Evolutionary conservation across 2,329 filamentous ascomycete genomes (phyloP).

Genomic region (Monilinia laxa): DNA sequence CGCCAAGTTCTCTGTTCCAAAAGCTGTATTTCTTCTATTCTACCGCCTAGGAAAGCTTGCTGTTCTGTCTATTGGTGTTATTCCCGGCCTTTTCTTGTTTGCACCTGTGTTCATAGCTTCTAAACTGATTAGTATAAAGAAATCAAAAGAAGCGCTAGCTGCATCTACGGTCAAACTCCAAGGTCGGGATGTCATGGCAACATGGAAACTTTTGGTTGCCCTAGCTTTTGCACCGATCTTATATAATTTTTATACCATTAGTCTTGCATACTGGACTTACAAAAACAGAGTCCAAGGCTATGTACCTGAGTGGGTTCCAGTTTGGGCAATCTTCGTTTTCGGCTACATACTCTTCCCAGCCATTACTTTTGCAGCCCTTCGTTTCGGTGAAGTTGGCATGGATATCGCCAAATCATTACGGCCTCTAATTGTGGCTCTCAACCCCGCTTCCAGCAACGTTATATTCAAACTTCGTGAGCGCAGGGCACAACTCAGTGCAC

Average conservation of each 20-base stretch:
- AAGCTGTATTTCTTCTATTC: conserved; percentile 63
- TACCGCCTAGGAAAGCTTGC: conserved; percentile 77
- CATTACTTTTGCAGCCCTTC: conserved; percentile 88
- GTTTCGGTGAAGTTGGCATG: conserved; percentile 98
- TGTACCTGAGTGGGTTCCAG: conserved; percentile 74
- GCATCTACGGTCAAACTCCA: conserved; percentile 86
- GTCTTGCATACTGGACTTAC: conserved; percentile 75
- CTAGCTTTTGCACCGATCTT: conserved; percentile 78
- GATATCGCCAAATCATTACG: conserved; percentile 94
- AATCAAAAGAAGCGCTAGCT: conserved; percentile 78
- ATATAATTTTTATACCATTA: conserved; percentile 76
- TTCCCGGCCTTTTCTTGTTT: conserved; percentile 85
- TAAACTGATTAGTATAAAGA: conserved; percentile 69
- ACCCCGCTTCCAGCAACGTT: conserved; percentile 80
- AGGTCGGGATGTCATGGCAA: conserved; percentile 85
- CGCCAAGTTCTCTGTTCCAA: conserved; percentile 58
- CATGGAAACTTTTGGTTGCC: conserved; percentile 83
- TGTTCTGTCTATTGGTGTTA: conserved; percentile 72
- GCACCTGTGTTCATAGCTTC: conserved; percentile 82
- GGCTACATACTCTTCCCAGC: conserved; percentile 80
- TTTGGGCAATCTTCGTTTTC: conserved; percentile 72
- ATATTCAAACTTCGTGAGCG: conserved; percentile 73
- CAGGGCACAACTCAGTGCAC: conserved; percentile 70
- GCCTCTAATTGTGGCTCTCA: conserved; percentile 80
- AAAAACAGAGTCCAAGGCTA: conserved; percentile 80